Percentiles rank a stretch among this genome's conserved stretches.
phyloP scores from a whole-genome alignment of 805 yeast species.

The Saccharomycopsis olivae region DNA sequence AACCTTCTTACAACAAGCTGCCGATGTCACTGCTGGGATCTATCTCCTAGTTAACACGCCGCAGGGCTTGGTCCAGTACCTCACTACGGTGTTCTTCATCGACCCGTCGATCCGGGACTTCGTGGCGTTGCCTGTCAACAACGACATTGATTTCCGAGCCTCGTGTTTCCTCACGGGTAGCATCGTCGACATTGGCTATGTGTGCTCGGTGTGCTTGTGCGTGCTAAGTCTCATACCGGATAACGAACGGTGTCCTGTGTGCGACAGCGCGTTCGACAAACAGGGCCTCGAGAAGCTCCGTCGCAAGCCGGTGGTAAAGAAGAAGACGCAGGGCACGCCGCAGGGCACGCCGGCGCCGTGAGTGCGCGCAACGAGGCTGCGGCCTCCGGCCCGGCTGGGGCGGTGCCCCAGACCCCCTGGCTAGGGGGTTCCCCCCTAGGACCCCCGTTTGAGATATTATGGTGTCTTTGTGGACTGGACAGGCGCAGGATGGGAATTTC shows the following conservation, averaged over 20 bases:
- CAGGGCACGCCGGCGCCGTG: too few relatives aligned
- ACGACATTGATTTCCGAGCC: slow-evolving; percentile 86
- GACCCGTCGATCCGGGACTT: slow-evolving; percentile 77
- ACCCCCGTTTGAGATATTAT: too few relatives aligned
- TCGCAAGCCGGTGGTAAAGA: slow-evolving; percentile 46
- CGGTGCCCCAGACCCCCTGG: too few relatives aligned
- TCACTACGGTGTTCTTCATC: slow-evolving; percentile 71
- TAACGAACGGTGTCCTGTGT: slow-evolving; percentile 69
- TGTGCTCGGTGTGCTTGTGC: slow-evolving; percentile 90
- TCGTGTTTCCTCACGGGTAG: slow-evolving; percentile 88
- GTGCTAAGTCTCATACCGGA: slow-evolving; percentile 59
- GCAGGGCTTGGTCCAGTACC: slow-evolving; percentile 70
- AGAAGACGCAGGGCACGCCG: too few relatives aligned
- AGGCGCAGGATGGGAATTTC: too few relatives aligned
- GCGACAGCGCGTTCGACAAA: slow-evolving; percentile 69
- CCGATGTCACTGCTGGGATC: slow-evolving; percentile 90
- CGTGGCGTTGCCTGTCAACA: slow-evolving; percentile 70
- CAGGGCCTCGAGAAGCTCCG: slow-evolving; percentile 45
- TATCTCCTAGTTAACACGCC: slow-evolving; percentile 62
- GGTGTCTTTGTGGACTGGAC: too few relatives aligned
- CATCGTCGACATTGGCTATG: slow-evolving; percentile 87
- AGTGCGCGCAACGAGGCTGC: too few relatives aligned
- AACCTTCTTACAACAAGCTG: slow-evolving; percentile 87
- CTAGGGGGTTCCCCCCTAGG: too few relatives aligned
- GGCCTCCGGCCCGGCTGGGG: too few relatives aligned